These are phyloP conservation scores for Pseudonitzschia multiseries DNA, from an alignment of 108 stramenopile genomes.

Conservation along the genomic window DNA sequence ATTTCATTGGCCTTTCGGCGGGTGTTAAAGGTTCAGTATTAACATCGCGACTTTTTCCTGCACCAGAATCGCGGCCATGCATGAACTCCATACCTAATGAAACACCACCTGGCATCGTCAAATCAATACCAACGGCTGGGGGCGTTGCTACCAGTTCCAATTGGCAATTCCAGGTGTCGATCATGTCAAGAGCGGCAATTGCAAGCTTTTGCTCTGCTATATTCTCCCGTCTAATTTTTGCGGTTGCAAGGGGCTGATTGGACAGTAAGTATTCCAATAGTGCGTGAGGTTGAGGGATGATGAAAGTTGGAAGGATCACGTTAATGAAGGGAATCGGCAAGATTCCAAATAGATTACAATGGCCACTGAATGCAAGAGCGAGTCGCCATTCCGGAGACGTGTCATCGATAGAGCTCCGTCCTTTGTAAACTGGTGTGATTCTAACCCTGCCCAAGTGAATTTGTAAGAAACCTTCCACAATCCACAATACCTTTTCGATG, in stretches of 20 bases:
- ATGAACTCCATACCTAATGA: slow-evolving; percentile 76
- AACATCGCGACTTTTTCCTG: slow-evolving; percentile 30
- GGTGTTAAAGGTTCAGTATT: neutral
- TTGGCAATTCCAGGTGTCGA: slow-evolving; percentile 67
- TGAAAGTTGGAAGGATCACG: slow-evolving; percentile 73
- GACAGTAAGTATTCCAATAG: slow-evolving; percentile 72
- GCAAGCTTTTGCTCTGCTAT: slow-evolving; percentile 74
- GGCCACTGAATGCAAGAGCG: slow-evolving; percentile 75
- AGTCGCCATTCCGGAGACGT: slow-evolving; percentile 70
- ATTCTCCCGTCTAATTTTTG: slow-evolving; percentile 65
- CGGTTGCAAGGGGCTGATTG: slow-evolving; percentile 79
- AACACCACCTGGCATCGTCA: slow-evolving; percentile 81
- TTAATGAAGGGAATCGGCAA: slow-evolving; percentile 84
- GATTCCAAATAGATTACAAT: slow-evolving; percentile 69
- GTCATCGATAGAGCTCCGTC: slow-evolving; percentile 30
- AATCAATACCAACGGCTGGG: slow-evolving; percentile 75
- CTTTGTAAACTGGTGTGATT: slow-evolving; percentile 66
- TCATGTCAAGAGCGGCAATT: slow-evolving; percentile 57
- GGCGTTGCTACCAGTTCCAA: slow-evolving; percentile 77
- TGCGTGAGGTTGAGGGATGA: slow-evolving; percentile 88
- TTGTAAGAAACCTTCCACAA: slow-evolving; percentile 73
- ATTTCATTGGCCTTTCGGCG: neutral
- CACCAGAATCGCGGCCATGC: slow-evolving; percentile 74
- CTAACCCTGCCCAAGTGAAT: slow-evolving; percentile 75
- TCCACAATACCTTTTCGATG: slow-evolving; percentile 80